phyloP scores from a whole-genome alignment of 2,329 filamentous ascomycete species.

The Cladosporium halotolerans region DNA sequence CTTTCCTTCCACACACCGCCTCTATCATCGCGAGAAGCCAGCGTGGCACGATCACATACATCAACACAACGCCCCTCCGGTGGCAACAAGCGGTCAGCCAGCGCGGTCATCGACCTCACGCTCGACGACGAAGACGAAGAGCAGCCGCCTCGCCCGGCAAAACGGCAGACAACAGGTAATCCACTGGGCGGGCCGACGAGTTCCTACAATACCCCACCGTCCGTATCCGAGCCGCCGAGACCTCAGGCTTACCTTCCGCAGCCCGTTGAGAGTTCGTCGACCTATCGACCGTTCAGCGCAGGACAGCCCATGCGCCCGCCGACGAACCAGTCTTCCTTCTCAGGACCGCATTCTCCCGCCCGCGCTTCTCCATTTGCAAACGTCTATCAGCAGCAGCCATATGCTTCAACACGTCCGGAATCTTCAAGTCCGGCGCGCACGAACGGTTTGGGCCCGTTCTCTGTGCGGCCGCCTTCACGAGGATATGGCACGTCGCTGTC shows the following conservation, averaged over 20 bases:
- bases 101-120: conserved; percentile 43
- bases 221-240: conserved; percentile 4
- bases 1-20: conserved; percentile 36
- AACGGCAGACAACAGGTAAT: conserved; percentile 24
- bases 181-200: conserved; percentile 10
- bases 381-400: not conserved
- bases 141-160: conserved; percentile 22
- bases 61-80: conserved; percentile 28
- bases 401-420: not conserved
- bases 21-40: conserved; percentile 39
- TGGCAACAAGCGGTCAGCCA: conserved; percentile 37
- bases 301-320: conserved; percentile 5
- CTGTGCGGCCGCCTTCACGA: conserved; percentile 5
- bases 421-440: conserved; percentile 1
- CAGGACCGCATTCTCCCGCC: conserved; percentile 6
- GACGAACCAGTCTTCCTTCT: not conserved
- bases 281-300: conserved; percentile 4
- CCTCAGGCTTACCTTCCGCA: conserved; percentile 10
- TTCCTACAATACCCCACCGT: conserved; percentile 11
- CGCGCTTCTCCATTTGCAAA: conserved; percentile 5
- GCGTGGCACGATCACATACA: conserved; percentile 26
- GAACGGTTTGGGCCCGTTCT: conserved; percentile 1
- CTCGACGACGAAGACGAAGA: conserved; percentile 44
- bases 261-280: conserved; percentile 5
- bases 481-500: conserved; percentile 1